A percentile compares a stretch with the other conserved stretches of the same genome.
Evolutionary conservation across 2,329 filamentous ascomycete species (phyloP).

Genomic region (Gnomoniopsis sp.): DNA sequence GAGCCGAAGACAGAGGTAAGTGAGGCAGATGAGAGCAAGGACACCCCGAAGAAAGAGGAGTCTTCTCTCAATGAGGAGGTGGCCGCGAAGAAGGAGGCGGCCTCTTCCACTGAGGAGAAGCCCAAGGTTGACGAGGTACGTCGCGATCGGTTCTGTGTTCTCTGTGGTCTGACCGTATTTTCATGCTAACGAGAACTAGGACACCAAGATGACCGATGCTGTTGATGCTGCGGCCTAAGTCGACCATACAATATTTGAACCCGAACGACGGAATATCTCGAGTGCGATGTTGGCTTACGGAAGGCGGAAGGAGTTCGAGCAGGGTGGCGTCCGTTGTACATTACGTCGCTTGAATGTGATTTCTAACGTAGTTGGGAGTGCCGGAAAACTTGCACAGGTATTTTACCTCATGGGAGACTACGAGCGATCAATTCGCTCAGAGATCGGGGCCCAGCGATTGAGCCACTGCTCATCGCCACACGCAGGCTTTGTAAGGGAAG

Average conservation of each 20-base stretch:
- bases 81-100: constrained; percentile 18
- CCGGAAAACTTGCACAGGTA: constrained; percentile 4
- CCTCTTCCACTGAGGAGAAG: neutral
- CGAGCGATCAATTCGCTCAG: neutral
- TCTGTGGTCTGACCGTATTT: neutral
- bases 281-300: neutral
- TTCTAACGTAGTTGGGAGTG: neutral
- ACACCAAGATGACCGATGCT: constrained; percentile 29
- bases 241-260: neutral
- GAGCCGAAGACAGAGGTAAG: constrained; percentile 27
- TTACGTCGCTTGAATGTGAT: constrained; percentile 9
- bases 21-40: constrained; percentile 27
- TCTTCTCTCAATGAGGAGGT: constrained; percentile 27
- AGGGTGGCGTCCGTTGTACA: constrained; percentile 14
- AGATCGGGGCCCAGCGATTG: constrained; percentile 3
- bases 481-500: neutral
- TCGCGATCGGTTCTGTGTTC: constrained; percentile 3
- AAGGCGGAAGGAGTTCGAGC: constrained; percentile 1
- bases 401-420: constrained; percentile 4
- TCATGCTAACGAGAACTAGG: constrained; percentile 15
- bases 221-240: constrained; percentile 35
- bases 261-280: neutral
- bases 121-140: constrained; percentile 32
- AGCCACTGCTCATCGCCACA: neutral
- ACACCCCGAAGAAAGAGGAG: constrained; percentile 25